A percentile compares a stretch with the other conserved stretches of the same genome.
Evolutionary conservation across 176 grass and related monocot genomes (phyloP).

Genomic region (Musa troglodytarum): DNA sequence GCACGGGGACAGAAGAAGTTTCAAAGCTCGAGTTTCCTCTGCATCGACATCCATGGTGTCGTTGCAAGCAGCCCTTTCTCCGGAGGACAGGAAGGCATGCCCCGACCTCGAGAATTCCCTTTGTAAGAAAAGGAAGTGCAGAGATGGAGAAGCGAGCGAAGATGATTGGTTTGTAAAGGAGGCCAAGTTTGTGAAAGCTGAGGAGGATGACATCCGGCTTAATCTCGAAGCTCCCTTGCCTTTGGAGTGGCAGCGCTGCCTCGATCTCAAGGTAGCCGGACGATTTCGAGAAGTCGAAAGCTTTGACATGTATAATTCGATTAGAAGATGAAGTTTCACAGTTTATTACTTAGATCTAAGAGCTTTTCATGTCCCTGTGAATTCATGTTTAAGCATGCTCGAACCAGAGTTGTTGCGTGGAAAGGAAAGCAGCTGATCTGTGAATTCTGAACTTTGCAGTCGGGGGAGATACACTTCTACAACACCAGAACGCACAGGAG

Average conservation of each 20-base stretch:
- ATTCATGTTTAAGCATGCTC: too few species aligned
- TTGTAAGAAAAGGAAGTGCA: not conserved
- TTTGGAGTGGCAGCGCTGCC: conserved; percentile 17
- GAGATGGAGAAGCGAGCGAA: not conserved
- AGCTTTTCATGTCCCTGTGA: too few species aligned
- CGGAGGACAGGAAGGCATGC: not conserved
- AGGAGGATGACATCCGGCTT: not conserved
- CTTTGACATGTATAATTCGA: not conserved
- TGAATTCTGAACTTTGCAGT: not conserved
- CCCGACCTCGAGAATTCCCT: not conserved
- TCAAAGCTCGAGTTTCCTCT: not conserved
- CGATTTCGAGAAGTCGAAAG: not conserved
- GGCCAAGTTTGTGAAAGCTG: conserved; percentile 17
- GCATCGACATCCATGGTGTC: not conserved
- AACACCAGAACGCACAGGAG: conserved; percentile 9
- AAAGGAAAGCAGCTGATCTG: too few species aligned
- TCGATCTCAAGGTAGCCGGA: conserved; percentile 11
- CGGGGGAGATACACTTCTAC: conserved; percentile 6
- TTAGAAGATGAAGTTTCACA: too few species aligned
- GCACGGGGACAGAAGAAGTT: not conserved
- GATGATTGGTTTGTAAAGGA: not conserved
- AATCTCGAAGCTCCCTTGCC: conserved; percentile 12
- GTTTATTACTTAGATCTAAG: too few species aligned
- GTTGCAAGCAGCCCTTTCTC: not conserved
- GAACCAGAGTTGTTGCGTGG: too few species aligned